Evolutionary conservation across 2,329 filamentous ascomycete species (phyloP), one percentile per base, ranked within the genome.

Genomic region (Alternaria arborescens): DNA sequence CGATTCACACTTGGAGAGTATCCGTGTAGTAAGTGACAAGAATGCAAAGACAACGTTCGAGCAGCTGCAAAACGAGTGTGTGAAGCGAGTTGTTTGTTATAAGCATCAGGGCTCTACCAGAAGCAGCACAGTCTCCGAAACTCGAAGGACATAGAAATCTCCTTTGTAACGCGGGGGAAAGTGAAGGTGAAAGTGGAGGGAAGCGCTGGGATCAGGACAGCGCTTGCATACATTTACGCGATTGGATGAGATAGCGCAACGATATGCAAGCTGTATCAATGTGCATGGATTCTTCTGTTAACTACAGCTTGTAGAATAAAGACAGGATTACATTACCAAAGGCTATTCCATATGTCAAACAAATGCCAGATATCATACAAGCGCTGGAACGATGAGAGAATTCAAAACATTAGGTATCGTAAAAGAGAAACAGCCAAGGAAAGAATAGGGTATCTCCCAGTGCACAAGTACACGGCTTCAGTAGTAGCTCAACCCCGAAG

Each of bases 401-500:
- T 11, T 22, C 5, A 8, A 4, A 22, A 36, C 14, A 28, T 18
- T 20, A 34, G 32, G 28, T 3, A 34, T 10, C 28, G 10, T 14
- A 3, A 5, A 10, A 16, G 1, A 34, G 7, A 5, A 16, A 44
- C 42, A 8, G 8, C 4, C 3, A 11, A 32, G 8, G 14, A 18
- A 18, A n/a, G 47, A 38, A 51, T 26, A 24, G 32, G 36, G 48
- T 52, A 52, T 36, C 50, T 41, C 16, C 38, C 43, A 18, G 22
- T 12, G 36, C 50, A 53, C 14, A 58, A 48, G 28, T 61, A 61
- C 53, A 61, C 44, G 24, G 20, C 20, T 42, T 68, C 40, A 75
- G 43, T 73, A 75, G 53, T 75, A 75, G 48, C 71, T 74, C 63
- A 73, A 64, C 3, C 70, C 73, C 24, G 69, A 70, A 48, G 64